Conservation (phyloP, 148 eudicot genomes). For the Heliosperma pusillum region DNA sequence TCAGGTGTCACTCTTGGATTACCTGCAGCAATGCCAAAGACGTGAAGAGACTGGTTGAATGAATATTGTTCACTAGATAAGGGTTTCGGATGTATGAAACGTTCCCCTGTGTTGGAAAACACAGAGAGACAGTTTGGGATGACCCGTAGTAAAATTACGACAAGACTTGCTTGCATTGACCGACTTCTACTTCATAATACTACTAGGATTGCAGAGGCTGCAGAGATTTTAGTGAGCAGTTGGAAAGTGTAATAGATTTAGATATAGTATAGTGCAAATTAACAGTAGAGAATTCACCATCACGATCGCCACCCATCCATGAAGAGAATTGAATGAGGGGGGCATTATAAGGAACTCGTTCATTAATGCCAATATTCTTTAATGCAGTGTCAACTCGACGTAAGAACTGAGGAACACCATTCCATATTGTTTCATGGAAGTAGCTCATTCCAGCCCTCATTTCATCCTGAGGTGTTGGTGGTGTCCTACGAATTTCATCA, state of each 20-base stretch:
- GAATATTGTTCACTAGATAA: no score
- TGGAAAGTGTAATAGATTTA: neutral
- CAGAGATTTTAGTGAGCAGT: no score
- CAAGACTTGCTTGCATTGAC: no score
- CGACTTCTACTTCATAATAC: no score
- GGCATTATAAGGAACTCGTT: constrained; percentile 94
- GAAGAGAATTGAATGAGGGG: constrained; percentile 98
- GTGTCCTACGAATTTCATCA: constrained; percentile 88
- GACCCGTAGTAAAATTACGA: no score
- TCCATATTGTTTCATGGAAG: constrained; percentile 96
- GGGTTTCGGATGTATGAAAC: no score
- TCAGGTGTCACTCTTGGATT: constrained; percentile 99
- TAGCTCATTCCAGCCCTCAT: constrained; percentile 99
- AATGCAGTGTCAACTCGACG: constrained; percentile 96
- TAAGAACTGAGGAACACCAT: constrained; percentile 94
- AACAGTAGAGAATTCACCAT: constrained; percentile 49
- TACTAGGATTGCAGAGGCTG: no score
- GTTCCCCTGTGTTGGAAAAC: no score
- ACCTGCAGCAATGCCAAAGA: constrained; percentile 42
- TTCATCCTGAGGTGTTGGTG: constrained; percentile 95
- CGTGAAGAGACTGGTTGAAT: neutral
- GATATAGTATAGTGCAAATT: neutral
- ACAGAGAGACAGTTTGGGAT: no score
- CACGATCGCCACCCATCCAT: constrained; percentile 99
- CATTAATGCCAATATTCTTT: constrained; percentile 91